Evolutionary conservation across 1,139 yeast species (phyloP).

Genomic region (Yamadazyma diospyri): DNA sequence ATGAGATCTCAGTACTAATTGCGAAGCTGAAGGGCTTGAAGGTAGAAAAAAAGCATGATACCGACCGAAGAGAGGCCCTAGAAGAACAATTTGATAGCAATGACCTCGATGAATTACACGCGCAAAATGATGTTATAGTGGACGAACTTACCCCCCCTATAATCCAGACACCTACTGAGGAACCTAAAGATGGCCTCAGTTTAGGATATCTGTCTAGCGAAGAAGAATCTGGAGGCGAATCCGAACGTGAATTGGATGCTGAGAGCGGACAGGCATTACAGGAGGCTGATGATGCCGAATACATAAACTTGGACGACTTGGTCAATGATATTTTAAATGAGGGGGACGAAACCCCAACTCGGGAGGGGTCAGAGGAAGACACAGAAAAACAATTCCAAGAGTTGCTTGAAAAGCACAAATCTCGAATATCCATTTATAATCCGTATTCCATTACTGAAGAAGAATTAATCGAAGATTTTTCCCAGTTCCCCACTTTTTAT

Average conservation of each 20-base stretch:
- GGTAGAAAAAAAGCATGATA: conserved; percentile 6
- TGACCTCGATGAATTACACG: conserved; percentile 1
- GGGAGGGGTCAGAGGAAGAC: conserved; percentile 7
- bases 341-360: conserved; percentile 7
- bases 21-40: conserved; percentile 31
- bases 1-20: conserved; percentile 28
- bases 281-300: neutral
- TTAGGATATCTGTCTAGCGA: conserved; percentile 2
- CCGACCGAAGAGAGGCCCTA: neutral
- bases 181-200: conserved; percentile 12
- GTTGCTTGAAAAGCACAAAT: conserved; percentile 23
- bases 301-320: conserved; percentile 9
- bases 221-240: neutral
- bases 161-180: neutral
- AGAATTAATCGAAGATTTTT: conserved; percentile 28
- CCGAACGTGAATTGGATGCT: neutral
- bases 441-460: conserved; percentile 42
- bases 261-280: conserved; percentile 11
- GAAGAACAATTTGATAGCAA: neutral
- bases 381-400: conserved; percentile 5
- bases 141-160: neutral
- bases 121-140: conserved; percentile 2
- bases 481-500: conserved; percentile 29
- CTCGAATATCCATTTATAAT: conserved; percentile 29
- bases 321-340: conserved; percentile 8